These are phyloP conservation scores for Pseudozyma pruni DNA, from an alignment of 1,284 basidiomycete genomes.

Conservation along the genomic window DNA sequence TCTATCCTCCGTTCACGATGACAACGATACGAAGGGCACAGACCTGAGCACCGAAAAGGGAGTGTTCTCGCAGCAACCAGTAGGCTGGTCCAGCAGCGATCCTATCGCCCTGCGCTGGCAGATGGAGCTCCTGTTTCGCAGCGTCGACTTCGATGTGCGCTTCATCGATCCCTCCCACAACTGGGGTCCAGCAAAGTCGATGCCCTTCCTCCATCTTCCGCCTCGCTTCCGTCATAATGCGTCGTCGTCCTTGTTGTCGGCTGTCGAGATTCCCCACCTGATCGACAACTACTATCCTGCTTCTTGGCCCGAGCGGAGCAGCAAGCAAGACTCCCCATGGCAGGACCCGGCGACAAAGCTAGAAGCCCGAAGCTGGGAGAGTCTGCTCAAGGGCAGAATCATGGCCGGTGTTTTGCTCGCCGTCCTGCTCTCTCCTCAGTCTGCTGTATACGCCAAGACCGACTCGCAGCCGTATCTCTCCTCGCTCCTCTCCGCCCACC, in stretches of 20 bases:
- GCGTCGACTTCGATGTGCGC: conserved; percentile 40
- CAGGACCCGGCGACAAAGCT: conserved; percentile 16
- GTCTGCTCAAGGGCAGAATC: conserved; percentile 31
- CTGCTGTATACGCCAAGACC: conserved; percentile 13
- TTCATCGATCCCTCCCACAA: conserved; percentile 49
- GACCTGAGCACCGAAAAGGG: conserved; percentile 5
- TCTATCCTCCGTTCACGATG: conserved; percentile 11
- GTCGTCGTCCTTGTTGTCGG: conserved; percentile 29
- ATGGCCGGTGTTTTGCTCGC: conserved; percentile 46
- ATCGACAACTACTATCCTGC: conserved; percentile 52
- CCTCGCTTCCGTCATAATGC: conserved; percentile 19
- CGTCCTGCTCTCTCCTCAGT: conserved; percentile 35
- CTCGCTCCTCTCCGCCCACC: conserved; percentile 26
- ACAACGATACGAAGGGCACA: not conserved
- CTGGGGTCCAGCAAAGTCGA: conserved; percentile 52
- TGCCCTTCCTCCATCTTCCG: conserved; percentile 56
- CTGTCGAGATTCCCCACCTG: conserved; percentile 34
- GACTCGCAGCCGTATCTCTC: conserved; percentile 32
- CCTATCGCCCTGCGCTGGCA: conserved; percentile 61
- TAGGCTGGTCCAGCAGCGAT: conserved; percentile 58
- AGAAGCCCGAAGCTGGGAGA: conserved; percentile 44
- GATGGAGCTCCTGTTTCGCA: conserved; percentile 55
- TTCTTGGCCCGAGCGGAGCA: conserved; percentile 41
- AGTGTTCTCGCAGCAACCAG: not conserved
- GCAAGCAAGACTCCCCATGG: conserved; percentile 21